Evolutionary conservation across 1,284 basidiomycete species (phyloP).

Genomic region (Rhodofomes roseus): DNA sequence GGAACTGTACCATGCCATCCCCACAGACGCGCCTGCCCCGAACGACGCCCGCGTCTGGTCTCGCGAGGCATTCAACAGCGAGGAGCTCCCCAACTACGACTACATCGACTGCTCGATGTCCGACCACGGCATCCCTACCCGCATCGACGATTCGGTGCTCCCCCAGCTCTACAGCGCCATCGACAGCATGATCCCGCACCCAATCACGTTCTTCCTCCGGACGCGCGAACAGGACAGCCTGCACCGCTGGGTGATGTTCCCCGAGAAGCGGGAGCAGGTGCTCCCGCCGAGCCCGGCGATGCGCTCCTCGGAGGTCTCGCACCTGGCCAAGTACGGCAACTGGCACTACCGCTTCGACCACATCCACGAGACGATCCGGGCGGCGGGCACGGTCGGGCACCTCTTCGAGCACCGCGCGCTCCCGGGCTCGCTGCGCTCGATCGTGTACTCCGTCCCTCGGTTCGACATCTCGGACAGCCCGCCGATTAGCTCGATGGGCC

Average conservation of each 20-base stretch:
- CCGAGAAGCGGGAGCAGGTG: constrained; percentile 4
- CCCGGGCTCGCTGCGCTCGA: constrained; percentile 44
- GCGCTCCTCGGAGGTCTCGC: not conserved
- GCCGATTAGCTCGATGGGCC: constrained; percentile 4
- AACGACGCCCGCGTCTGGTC: constrained; percentile 4
- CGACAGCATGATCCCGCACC: constrained; percentile 2
- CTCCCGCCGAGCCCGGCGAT: constrained; percentile 4
- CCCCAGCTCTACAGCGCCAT: constrained; percentile 22
- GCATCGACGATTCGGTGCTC: constrained; percentile 31
- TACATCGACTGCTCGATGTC: constrained; percentile 47
- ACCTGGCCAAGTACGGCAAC: not conserved
- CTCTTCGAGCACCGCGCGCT: constrained; percentile 31
- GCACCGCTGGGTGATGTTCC: constrained; percentile 20
- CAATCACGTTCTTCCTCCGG: constrained; percentile 6
- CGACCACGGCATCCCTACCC: constrained; percentile 38
- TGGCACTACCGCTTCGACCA: constrained; percentile 3
- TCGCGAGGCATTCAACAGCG: not conserved
- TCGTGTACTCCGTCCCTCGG: constrained; percentile 39
- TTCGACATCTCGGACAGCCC: constrained; percentile 11
- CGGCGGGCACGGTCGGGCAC: constrained; percentile 1
- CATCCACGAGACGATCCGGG: constrained; percentile 8
- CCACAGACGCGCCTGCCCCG: constrained; percentile 13
- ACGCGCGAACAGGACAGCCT: constrained; percentile 4
- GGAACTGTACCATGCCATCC: constrained; percentile 17
- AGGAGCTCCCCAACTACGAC: constrained; percentile 15